These are phyloP conservation scores for Taphrina wiesneri DNA, from an alignment of 1,139 yeast genomes.

Conservation along the genomic window DNA sequence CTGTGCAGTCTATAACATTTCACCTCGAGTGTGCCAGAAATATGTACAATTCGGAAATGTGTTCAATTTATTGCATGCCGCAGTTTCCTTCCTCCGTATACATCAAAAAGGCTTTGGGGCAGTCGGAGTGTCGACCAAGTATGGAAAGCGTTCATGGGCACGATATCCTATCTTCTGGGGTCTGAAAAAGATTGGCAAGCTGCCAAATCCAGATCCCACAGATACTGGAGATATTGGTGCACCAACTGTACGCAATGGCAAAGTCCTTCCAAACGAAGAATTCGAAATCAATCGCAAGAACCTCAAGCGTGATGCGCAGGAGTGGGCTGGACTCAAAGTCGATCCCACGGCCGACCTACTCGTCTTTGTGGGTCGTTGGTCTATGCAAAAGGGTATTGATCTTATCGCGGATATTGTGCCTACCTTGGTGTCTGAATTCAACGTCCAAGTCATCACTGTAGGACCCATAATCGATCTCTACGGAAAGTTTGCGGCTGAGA, in stretches of 20 bases:
- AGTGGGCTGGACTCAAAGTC: constrained; percentile 37
- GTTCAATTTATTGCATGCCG: constrained; percentile 36
- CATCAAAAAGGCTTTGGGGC: constrained; percentile 37
- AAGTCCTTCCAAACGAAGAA: constrained; percentile 28
- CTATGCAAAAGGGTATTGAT: constrained; percentile 37
- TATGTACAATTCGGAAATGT: constrained; percentile 37
- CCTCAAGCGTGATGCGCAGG: constrained; percentile 35
- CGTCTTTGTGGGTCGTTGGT: constrained; percentile 38
- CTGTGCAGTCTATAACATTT: constrained; percentile 35
- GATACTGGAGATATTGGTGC: constrained; percentile 32
- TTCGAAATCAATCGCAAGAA: constrained; percentile 34
- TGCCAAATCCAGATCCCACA: constrained; percentile 37
- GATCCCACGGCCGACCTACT: constrained; percentile 35
- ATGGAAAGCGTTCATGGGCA: constrained; percentile 36
- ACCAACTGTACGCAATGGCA: constrained; percentile 18
- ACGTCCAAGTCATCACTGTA: constrained; percentile 35
- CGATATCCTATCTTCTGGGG: constrained; percentile 38
- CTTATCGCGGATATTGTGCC: constrained; percentile 37
- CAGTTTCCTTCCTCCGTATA: constrained; percentile 34
- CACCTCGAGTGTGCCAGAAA: constrained; percentile 29
- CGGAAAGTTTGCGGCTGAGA: constrained; percentile 37
- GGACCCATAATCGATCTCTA: constrained; percentile 38
- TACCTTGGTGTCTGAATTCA: constrained; percentile 33
- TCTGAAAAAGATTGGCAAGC: constrained; percentile 34
- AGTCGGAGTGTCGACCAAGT: constrained; percentile 36